Percentiles rank a stretch among this genome's conserved stretches.
These are phyloP conservation scores for Pseudevernia furfuracea DNA, from an alignment of 495 filamentous ascomycete genomes.

Conservation along the genomic window DNA sequence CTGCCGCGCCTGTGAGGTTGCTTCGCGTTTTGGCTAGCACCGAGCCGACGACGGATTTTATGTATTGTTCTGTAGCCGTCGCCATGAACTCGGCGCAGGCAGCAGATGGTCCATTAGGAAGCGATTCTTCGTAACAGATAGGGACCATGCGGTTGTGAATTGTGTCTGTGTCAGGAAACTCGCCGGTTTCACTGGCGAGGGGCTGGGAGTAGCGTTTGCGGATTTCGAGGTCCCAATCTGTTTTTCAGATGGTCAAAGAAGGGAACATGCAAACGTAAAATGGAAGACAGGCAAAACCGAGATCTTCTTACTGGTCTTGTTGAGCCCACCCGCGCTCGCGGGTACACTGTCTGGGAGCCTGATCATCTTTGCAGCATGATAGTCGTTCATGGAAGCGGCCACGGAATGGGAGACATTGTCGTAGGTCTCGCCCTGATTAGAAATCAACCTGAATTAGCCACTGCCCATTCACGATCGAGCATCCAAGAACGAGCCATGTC, in stretches of 20 bases:
- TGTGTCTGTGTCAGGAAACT: constrained; percentile 77
- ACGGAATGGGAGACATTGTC: constrained; percentile 36
- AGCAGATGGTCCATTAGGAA: constrained; percentile 61
- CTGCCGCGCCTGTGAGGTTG: constrained; percentile 73
- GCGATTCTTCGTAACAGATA: constrained; percentile 87
- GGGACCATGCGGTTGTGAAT: constrained; percentile 83
- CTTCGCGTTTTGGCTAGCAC: constrained; percentile 70
- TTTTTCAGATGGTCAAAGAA: not conserved
- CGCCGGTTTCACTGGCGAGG: constrained; percentile 78
- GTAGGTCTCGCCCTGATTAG: constrained; percentile 53
- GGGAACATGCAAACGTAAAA: not conserved
- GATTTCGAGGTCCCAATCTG: constrained; percentile 87
- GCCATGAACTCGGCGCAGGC: constrained; percentile 81
- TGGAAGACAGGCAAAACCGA: not conserved
- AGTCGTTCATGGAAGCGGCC: constrained; percentile 59
- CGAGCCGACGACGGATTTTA: constrained; percentile 77
- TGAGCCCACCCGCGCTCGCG: constrained; percentile 74
- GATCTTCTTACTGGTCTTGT: constrained; percentile 70
- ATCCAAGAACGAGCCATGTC: not conserved
- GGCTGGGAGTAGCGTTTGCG: constrained; percentile 85
- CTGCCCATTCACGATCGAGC: constrained; percentile 3
- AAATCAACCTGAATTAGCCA: not conserved
- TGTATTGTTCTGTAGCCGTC: constrained; percentile 80
- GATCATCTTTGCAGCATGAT: constrained; percentile 59
- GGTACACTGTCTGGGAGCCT: constrained; percentile 63